A percentile compares a stretch with the other conserved stretches of the same genome.
Evolutionary conservation across 768 basidiomycete genomes (phyloP).

Genomic region (Austroboletus festivus): DNA sequence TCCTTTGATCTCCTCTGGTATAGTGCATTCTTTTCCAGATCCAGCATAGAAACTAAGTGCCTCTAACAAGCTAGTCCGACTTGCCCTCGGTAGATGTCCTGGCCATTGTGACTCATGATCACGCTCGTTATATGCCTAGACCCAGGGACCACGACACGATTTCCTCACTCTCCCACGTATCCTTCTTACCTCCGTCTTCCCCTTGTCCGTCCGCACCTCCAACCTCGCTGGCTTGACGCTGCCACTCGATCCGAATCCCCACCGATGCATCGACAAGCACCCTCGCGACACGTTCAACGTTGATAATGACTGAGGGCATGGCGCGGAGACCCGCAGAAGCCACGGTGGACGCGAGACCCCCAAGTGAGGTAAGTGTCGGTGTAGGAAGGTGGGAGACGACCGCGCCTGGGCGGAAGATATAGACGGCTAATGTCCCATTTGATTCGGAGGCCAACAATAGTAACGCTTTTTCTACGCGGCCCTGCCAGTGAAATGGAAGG

Average conservation of each 20-base stretch:
- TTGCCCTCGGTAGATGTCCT: no score
- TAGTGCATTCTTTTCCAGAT: no score
- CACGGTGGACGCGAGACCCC: constrained; percentile 16
- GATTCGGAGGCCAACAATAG: constrained; percentile 16
- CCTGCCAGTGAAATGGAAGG: constrained; percentile 6
- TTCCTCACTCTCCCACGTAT: constrained; percentile 29
- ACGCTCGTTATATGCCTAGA: constrained; percentile 14
- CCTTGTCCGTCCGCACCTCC: background rate
- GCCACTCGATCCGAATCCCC: constrained; percentile 27
- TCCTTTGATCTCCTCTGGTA: no score
- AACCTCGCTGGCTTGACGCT: constrained; percentile 20
- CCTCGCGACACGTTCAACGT: constrained; percentile 17
- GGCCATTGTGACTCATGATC: no score
- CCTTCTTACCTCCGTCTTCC: constrained; percentile 4
- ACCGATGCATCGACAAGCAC: constrained; percentile 28
- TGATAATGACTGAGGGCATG: constrained; percentile 23
- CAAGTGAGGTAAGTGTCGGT: constrained; percentile 9
- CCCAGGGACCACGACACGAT: constrained; percentile 25
- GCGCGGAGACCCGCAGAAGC: constrained; percentile 17
- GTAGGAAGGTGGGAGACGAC: constrained; percentile 6
- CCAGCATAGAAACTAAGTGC: no score
- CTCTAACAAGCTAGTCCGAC: no score
- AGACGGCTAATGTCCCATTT: constrained; percentile 7
- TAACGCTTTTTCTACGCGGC: constrained; percentile 20
- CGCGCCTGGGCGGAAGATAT: constrained; percentile 22